Evolutionary conservation across 805 yeast genomes (phyloP).

Genomic region (Sungouiozyma intestinalis): DNA sequence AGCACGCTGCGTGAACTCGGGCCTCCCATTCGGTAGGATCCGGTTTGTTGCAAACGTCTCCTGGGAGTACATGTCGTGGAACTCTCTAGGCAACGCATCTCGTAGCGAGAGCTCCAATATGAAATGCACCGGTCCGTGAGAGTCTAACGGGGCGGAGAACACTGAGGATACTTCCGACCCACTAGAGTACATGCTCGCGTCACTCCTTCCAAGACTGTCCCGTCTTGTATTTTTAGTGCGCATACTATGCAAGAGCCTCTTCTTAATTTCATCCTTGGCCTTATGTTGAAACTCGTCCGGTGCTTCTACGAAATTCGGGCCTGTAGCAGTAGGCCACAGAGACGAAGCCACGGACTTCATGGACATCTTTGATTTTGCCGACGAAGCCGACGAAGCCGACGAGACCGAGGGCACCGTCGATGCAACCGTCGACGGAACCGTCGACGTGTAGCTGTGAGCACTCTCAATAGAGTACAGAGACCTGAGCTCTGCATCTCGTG

Average conservation of each 20-base stretch:
- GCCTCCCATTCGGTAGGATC: conserved; percentile 42
- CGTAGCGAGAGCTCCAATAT: conserved; percentile 24
- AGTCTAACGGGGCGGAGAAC: not conserved
- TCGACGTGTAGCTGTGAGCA: not conserved
- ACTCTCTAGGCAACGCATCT: conserved; percentile 38
- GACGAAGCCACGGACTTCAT: too few species aligned
- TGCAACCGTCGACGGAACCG: not conserved
- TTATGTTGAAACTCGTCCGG: conserved; percentile 25
- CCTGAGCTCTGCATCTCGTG: not conserved
- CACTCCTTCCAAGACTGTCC: not conserved
- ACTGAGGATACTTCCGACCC: not conserved
- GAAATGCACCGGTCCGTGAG: conserved; percentile 3
- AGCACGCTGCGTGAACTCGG: conserved; percentile 45
- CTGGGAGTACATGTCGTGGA: conserved; percentile 41
- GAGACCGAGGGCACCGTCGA: not conserved
- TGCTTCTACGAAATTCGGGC: conserved; percentile 19
- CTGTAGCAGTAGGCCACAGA: not conserved
- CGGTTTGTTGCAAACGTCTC: conserved; percentile 34
- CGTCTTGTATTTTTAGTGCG: not conserved
- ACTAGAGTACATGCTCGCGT: not conserved
- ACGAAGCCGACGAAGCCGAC: not conserved
- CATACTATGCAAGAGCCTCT: conserved; percentile 12
- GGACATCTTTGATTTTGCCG: not conserved
- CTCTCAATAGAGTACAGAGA: not conserved
- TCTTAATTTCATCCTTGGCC: conserved; percentile 25